Evolutionary conservation across 805 yeast species (phyloP).

Genomic region (Lachancea meyersii): DNA sequence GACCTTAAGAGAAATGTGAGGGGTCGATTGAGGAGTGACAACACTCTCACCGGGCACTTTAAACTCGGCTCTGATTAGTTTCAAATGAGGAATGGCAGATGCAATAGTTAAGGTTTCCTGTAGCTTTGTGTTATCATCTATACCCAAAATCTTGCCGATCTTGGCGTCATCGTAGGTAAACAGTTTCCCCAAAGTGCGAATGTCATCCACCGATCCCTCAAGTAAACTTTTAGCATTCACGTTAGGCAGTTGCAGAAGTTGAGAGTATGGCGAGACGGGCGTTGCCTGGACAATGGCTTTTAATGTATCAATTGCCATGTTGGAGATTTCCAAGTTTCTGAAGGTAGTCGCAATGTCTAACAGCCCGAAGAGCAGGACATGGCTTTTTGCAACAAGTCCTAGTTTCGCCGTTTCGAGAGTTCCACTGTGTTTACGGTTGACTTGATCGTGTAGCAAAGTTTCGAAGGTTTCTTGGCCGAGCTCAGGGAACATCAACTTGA

Average conservation of each 20-base stretch:
- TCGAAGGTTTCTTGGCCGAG: slow-evolving; percentile 43
- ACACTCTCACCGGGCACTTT: slow-evolving; percentile 77
- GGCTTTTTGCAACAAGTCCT: slow-evolving; percentile 55
- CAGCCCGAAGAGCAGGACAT: slow-evolving; percentile 61
- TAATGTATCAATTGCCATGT: slow-evolving; percentile 56
- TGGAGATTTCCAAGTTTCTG: slow-evolving; percentile 61
- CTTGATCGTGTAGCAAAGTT: slow-evolving; percentile 48
- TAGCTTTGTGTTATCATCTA: slow-evolving; percentile 40
- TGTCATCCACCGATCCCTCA: slow-evolving; percentile 23
- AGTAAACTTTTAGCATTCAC: slow-evolving; percentile 46
- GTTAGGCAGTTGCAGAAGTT: slow-evolving; percentile 75
- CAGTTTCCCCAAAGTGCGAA: slow-evolving; percentile 63
- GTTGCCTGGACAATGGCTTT: slow-evolving; percentile 75
- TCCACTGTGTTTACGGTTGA: slow-evolving; percentile 43
- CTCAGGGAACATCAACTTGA: slow-evolving; percentile 38
- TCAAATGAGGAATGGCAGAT: slow-evolving; percentile 57
- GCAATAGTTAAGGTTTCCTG: slow-evolving; percentile 51
- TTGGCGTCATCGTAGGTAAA: slow-evolving; percentile 53
- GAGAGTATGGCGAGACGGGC: slow-evolving; percentile 47
- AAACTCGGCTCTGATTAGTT: slow-evolving; percentile 64
- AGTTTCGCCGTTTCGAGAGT: slow-evolving; percentile 39
- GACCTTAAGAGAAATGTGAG: slow-evolving; percentile 71
- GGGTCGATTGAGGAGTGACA: slow-evolving; percentile 65
- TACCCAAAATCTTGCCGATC: slow-evolving; percentile 51
- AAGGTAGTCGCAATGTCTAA: slow-evolving; percentile 78